Evolutionary conservation across 768 basidiomycete species (phyloP).

Genomic region (Suillus plorans): DNA sequence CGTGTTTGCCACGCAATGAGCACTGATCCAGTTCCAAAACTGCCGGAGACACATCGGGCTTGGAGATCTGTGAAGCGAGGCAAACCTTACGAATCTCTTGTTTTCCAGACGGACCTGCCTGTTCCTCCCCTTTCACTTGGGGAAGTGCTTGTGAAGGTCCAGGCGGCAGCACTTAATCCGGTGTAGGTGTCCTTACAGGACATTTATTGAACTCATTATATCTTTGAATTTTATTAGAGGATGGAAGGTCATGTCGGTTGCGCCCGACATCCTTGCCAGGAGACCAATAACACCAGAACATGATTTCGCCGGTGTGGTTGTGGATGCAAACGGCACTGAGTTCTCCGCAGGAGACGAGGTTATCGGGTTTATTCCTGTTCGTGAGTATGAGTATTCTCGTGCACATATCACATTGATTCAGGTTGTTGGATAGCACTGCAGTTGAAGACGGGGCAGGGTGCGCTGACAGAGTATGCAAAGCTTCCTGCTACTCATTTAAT

Average conservation of each 20-base stretch:
- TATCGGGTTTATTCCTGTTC: conserved; percentile 50
- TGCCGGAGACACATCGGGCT: conserved; percentile 27
- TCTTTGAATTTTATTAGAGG: conserved; percentile 39
- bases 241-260: conserved; percentile 52
- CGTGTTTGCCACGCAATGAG: neutral
- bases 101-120: conserved; percentile 25
- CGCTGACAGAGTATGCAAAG: conserved; percentile 55
- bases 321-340: conserved; percentile 49
- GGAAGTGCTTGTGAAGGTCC: conserved; percentile 51
- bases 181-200: conserved; percentile 40
- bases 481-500: conserved; percentile 34
- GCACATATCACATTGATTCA: neutral
- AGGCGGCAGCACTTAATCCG: conserved; percentile 66
- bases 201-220: neutral
- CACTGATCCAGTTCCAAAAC: neutral
- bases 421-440: conserved; percentile 24
- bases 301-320: conserved; percentile 66
- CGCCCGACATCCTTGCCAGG: conserved; percentile 46
- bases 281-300: conserved; percentile 56
- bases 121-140: conserved; percentile 36
- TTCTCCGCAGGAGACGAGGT: conserved; percentile 63
- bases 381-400: conserved; percentile 24
- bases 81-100: conserved; percentile 28
- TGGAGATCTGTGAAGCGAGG: conserved; percentile 33
- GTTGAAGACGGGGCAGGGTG: conserved; percentile 46